Evolutionary conservation across 108 stramenopile genomes (phyloP), one percentile per base, ranked within the genome.

Genomic region (Licmophora abbreviata): DNA sequence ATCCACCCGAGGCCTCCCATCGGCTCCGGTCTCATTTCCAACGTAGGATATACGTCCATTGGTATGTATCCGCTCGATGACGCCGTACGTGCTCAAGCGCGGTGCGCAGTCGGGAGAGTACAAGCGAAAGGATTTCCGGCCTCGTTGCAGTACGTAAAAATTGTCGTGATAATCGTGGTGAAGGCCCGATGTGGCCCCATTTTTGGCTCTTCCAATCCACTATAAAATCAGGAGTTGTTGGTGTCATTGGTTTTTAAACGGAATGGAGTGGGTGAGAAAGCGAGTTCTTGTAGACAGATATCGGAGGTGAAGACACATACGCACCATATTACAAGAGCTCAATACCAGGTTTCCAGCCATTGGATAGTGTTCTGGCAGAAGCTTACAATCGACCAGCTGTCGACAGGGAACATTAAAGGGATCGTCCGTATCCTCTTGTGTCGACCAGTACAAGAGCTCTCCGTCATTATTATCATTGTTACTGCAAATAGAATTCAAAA

Each of bases 111-210:
- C 41, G 2, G 93, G 92, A 27, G 61, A 53, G 47, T 60, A 92
- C 32, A 98, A 63, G 28, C 84, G 79, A 77, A 99, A 92, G 7
- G 32, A 56, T 60, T 99, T 99, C 10, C 31, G 55, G 15, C 98
- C 98, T 1, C 56, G 25, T 7, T 95, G 44, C 3, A 98, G 49
- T 10, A 94, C 48, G 73, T 97, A 97, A 14, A 99, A 68, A 59
- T 99, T 99, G 71, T 99, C 98, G 63, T 99, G 98, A 79, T 81
- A 97, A 63, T 99, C 98, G 46, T 99, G 98, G 67, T 99, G 98
- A 29, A 99, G 74, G 5, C 98, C 97, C 6, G 71, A 77, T 24
- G 81, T 74, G 0, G 57, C 20, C 18, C 59, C 68, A n/a, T 62
- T 68, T 33, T 21, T 23, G 18, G 57, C 41, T 28, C 38, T 50